Conservation (phyloP, 2,329 filamentous ascomycete species). For the Pseudogymnoascus sp. region DNA sequence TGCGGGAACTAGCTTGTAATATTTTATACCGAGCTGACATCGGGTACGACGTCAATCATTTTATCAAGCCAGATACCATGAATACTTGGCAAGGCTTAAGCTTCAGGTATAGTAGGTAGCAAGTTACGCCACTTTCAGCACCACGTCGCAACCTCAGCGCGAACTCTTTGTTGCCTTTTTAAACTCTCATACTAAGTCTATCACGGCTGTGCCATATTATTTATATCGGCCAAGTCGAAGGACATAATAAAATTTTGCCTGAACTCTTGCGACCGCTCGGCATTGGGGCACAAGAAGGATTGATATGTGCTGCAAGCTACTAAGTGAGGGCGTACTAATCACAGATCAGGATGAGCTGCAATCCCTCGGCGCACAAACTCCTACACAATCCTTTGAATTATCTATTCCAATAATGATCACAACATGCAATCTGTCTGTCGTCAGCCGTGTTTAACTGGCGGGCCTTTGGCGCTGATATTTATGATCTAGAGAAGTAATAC, state of each 20-base stretch:
- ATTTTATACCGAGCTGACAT: not conserved
- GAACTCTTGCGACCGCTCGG: not conserved
- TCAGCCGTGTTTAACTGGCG: not conserved
- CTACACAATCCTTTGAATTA: not conserved
- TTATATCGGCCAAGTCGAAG: not conserved
- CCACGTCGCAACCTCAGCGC: not conserved
- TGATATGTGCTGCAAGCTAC: not conserved
- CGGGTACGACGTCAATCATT: not conserved
- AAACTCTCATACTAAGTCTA: not conserved
- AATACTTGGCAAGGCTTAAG: not conserved
- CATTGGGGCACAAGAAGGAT: not conserved
- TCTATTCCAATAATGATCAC: not conserved
- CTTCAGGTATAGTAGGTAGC: not conserved
- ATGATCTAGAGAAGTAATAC: not conserved
- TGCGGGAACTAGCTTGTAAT: not conserved
- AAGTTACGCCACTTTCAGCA: not conserved
- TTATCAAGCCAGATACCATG: not conserved
- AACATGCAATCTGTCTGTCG: not conserved
- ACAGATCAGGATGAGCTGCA: not conserved
- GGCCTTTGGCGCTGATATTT: not conserved
- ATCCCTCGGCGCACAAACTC: not conserved
- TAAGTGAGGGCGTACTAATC: not conserved
- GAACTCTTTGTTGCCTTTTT: not conserved
- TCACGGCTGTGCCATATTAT: not conserved
- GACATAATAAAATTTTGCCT: not conserved